Evolutionary conservation across 768 basidiomycete genomes (phyloP).

Genomic region (Cystobasidium ongulense): DNA sequence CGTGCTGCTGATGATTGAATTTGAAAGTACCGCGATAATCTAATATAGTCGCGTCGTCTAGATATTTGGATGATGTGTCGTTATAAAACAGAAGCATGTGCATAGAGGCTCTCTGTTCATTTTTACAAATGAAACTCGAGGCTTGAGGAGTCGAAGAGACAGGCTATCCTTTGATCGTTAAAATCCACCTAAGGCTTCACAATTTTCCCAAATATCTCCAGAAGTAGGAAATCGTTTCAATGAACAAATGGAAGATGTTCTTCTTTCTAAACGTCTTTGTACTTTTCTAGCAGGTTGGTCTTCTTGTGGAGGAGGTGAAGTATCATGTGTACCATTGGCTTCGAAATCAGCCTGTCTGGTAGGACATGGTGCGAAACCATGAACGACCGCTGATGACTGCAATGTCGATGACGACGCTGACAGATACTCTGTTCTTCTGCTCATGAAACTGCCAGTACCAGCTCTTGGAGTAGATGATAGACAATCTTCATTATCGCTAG

Average conservation of each 20-base stretch:
- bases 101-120: too few relatives aligned
- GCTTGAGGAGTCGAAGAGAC: too few relatives aligned
- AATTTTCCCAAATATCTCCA: constrained; percentile 9
- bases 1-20: too few relatives aligned
- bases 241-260: not conserved
- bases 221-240: not conserved
- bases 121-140: too few relatives aligned
- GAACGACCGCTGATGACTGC: not conserved
- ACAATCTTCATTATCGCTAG: not conserved
- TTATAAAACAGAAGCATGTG: not conserved
- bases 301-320: constrained; percentile 6
- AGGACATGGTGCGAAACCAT: not conserved
- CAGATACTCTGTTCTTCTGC: not conserved
- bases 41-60: too few relatives aligned
- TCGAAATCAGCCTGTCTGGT: not conserved
- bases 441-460: not conserved
- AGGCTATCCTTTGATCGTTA: too few relatives aligned
- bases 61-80: too few relatives aligned
- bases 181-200: constrained; percentile 11
- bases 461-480: constrained; percentile 1
- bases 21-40: too few relatives aligned
- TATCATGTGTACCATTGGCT: not conserved
- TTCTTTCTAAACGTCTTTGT: not conserved
- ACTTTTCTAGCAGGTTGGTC: constrained; percentile 9
- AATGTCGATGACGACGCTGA: not conserved